A percentile compares a stretch with the other conserved stretches of the same genome.
Evolutionary conservation across 495 filamentous ascomycete genomes (phyloP).

Genomic region (Daldinia concentrica): DNA sequence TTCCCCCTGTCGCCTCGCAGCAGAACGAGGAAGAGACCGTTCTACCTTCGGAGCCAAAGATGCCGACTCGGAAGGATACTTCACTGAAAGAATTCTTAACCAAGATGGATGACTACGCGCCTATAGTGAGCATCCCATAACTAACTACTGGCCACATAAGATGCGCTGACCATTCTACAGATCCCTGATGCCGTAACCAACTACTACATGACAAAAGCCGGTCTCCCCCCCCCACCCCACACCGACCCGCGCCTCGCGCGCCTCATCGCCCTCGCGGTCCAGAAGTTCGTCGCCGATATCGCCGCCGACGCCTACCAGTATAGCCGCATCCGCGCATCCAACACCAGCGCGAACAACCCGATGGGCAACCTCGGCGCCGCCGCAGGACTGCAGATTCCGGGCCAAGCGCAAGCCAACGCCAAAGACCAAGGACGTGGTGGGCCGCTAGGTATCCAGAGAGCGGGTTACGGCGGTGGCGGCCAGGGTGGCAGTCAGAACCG

Average conservation of each 20-base stretch:
- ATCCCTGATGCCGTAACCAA: slow-evolving; percentile 97
- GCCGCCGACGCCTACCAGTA: slow-evolving; percentile 98
- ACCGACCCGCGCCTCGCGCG: slow-evolving; percentile 89
- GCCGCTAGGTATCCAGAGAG: slow-evolving; percentile 85
- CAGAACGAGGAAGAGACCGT: slow-evolving; percentile 36
- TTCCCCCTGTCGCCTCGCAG: slow-evolving; percentile 35
- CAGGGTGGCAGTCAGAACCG: slow-evolving; percentile 89
- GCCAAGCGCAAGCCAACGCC: slow-evolving; percentile 65
- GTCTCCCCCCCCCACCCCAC: slow-evolving; percentile 86
- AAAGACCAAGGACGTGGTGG: slow-evolving; percentile 67
- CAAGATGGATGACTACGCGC: slow-evolving; percentile 99
- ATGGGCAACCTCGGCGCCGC: slow-evolving; percentile 87
- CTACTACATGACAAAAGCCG: slow-evolving; percentile 96
- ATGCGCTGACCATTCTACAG: slow-evolving; percentile 55
- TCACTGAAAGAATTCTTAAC: slow-evolving; percentile 87
- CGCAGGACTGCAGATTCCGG: slow-evolving; percentile 72
- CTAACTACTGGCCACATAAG: not conserved
- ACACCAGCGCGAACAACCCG: slow-evolving; percentile 85
- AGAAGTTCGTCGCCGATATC: slow-evolving; percentile 98
- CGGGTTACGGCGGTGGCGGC: slow-evolving; percentile 92
- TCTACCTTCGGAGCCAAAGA: slow-evolving; percentile 48
- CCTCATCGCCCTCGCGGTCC: slow-evolving; percentile 92
- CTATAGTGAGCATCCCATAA: slow-evolving; percentile 75
- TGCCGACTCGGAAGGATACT: slow-evolving; percentile 85
- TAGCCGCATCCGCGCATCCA: slow-evolving; percentile 89